These are phyloP conservation scores for Hevea brasiliensis DNA, from an alignment of 345 rosid species.

Conservation along the genomic window DNA sequence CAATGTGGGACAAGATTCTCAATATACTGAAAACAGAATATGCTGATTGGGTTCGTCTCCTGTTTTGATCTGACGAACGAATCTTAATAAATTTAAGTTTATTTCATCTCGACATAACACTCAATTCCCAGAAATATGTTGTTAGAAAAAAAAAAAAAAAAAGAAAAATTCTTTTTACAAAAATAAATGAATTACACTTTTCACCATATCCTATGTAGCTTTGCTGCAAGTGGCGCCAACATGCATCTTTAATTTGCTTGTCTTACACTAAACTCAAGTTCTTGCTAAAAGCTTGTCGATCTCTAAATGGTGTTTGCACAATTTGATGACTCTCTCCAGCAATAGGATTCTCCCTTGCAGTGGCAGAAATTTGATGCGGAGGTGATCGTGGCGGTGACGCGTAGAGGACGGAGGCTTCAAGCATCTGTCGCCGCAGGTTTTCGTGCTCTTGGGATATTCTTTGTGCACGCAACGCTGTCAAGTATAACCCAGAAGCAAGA, in stretches of 20 bases:
- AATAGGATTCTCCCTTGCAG: slow-evolving; percentile 62
- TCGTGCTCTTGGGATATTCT: slow-evolving; percentile 50
- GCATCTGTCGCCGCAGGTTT: slow-evolving; percentile 44
- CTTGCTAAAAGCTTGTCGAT: slow-evolving; percentile 30
- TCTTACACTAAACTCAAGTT: slow-evolving; percentile 25
- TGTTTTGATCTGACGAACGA: too few species aligned
- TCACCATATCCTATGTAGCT: too few species aligned
- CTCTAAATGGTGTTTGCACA: slow-evolving; percentile 18
- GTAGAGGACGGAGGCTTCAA: slow-evolving; percentile 53
- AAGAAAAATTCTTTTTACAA: too few species aligned
- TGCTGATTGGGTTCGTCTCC: too few species aligned
- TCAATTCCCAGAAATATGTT: too few species aligned
- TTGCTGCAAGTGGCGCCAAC: too few species aligned
- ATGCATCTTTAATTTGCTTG: background rate
- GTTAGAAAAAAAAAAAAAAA: too few species aligned
- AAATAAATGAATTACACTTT: too few species aligned
- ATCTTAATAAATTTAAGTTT: too few species aligned
- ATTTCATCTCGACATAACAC: too few species aligned
- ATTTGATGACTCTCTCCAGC: slow-evolving; percentile 28
- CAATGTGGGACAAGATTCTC: too few species aligned
- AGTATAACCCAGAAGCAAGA: slow-evolving; percentile 65
- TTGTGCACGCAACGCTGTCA: slow-evolving; percentile 76
- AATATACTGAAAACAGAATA: too few species aligned
- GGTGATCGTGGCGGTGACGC: slow-evolving; percentile 70
- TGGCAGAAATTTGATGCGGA: slow-evolving; percentile 17